A percentile compares a stretch with the other conserved stretches of the same genome.
Evolutionary conservation across 306 rosid genomes (phyloP).

Genomic region (Vigna nakashimae): DNA sequence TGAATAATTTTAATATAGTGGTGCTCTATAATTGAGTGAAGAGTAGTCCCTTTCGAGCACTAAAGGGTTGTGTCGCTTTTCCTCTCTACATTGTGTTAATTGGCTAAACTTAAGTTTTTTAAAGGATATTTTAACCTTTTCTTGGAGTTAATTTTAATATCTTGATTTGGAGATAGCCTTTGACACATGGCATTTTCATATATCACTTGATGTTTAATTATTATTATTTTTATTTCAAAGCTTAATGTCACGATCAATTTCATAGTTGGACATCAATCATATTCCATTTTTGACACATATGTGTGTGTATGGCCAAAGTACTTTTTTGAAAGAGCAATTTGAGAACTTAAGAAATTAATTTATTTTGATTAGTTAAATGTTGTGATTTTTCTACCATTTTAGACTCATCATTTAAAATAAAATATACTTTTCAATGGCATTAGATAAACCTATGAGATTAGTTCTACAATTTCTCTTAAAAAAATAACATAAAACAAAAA

Average conservation of each 20-base stretch:
- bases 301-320: no score
- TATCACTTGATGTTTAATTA: background rate
- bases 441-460: no score
- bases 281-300: background rate
- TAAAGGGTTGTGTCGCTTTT: background rate
- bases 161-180: background rate
- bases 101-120: conserved; percentile 15
- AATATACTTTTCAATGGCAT: no score
- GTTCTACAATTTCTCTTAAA: no score
- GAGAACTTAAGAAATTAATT: background rate
- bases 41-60: conserved; percentile 16
- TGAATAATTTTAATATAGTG: conserved; percentile 25
- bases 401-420: no score
- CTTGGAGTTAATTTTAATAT: conserved; percentile 24
- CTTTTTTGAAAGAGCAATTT: background rate
- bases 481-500: background rate
- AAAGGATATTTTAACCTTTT: conserved; percentile 26
- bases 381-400: background rate
- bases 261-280: conserved; percentile 22
- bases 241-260: background rate
- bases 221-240: background rate
- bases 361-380: background rate
- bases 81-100: background rate
- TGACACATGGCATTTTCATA: background rate
- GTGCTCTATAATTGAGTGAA: conserved; percentile 43